These are phyloP conservation scores for Neonectria faginata DNA, from an alignment of 2,329 filamentous ascomycete species.

Conservation along the genomic window DNA sequence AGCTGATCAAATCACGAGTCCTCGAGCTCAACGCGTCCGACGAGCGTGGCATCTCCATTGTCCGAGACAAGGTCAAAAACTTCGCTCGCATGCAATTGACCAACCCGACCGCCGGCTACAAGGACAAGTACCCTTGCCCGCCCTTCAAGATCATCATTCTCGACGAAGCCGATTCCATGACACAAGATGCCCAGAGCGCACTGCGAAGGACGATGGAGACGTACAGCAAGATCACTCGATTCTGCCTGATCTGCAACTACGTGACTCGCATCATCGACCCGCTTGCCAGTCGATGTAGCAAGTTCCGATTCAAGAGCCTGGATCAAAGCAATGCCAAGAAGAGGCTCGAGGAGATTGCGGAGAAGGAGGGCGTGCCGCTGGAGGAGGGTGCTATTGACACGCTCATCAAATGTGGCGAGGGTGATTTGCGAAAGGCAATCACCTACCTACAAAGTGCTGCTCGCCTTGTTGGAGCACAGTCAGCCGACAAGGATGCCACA, in stretches of 20 bases:
- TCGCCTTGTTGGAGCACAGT: slow-evolving; percentile 79
- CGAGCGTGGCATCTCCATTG: slow-evolving; percentile 96
- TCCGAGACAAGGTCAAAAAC: slow-evolving; percentile 97
- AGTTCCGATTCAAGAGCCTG: slow-evolving; percentile 97
- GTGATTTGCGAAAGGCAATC: slow-evolving; percentile 95
- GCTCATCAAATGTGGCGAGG: slow-evolving; percentile 88
- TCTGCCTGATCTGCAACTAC: slow-evolving; percentile 98
- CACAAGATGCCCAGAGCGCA: slow-evolving; percentile 95
- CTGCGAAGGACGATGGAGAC: slow-evolving; percentile 97
- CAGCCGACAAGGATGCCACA: slow-evolving; percentile 59
- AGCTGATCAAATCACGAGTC: slow-evolving; percentile 92
- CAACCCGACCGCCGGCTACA: slow-evolving; percentile 78
- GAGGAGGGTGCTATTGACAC: slow-evolving; percentile 85
- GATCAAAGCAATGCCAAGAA: slow-evolving; percentile 86
- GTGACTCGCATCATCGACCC: slow-evolving; percentile 98
- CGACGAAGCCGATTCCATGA: slow-evolving; percentile 99
- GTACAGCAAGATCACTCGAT: slow-evolving; percentile 94
- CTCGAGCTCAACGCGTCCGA: slow-evolving; percentile 99
- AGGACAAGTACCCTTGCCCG: slow-evolving; percentile 85
- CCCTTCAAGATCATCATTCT: slow-evolving; percentile 99
- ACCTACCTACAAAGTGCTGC: slow-evolving; percentile 97
- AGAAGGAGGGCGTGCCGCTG: slow-evolving; percentile 78
- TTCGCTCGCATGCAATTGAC: slow-evolving; percentile 96
- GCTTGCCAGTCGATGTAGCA: slow-evolving; percentile 90
- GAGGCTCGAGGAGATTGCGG: slow-evolving; percentile 85